Evolutionary conservation across 805 yeast genomes (phyloP).

Genomic region (Candida gorgasii): DNA sequence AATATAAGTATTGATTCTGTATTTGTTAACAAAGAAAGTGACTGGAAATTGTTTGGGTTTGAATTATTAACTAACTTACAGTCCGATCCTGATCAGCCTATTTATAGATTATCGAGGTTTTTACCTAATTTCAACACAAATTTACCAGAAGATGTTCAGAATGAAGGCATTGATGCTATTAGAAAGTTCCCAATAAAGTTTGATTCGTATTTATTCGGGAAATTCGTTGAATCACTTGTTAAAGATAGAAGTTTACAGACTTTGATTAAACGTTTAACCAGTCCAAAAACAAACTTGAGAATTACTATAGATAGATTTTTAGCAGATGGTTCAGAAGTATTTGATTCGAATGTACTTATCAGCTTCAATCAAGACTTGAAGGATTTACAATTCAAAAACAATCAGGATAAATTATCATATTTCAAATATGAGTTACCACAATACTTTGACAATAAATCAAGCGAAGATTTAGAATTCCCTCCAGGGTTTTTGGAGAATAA

Average conservation of each 20-base stretch:
- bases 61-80: conserved; percentile 58
- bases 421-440: conserved; percentile 32
- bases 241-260: background rate
- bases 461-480: conserved; percentile 31
- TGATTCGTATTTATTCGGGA: conserved; percentile 68
- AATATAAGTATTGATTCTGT: conserved; percentile 57
- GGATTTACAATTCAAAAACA: conserved; percentile 54
- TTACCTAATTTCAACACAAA: conserved; percentile 25
- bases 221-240: conserved; percentile 35
- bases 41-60: conserved; percentile 83
- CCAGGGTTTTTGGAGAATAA: conserved; percentile 56
- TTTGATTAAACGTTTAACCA: conserved; percentile 33
- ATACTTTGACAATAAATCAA: conserved; percentile 15
- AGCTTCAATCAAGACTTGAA: conserved; percentile 52
- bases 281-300: conserved; percentile 35
- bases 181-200: conserved; percentile 43
- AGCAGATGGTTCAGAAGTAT: conserved; percentile 21
- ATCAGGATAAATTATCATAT: conserved; percentile 52
- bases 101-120: conserved; percentile 34
- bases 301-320: conserved; percentile 29
- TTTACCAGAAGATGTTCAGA: conserved; percentile 50
- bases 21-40: conserved; percentile 67
- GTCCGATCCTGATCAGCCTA: conserved; percentile 47
- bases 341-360: conserved; percentile 48
- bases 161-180: conserved; percentile 44